Evolutionary conservation across 768 basidiomycete species (phyloP).

Genomic region (Collybiopsis luxurians): DNA sequence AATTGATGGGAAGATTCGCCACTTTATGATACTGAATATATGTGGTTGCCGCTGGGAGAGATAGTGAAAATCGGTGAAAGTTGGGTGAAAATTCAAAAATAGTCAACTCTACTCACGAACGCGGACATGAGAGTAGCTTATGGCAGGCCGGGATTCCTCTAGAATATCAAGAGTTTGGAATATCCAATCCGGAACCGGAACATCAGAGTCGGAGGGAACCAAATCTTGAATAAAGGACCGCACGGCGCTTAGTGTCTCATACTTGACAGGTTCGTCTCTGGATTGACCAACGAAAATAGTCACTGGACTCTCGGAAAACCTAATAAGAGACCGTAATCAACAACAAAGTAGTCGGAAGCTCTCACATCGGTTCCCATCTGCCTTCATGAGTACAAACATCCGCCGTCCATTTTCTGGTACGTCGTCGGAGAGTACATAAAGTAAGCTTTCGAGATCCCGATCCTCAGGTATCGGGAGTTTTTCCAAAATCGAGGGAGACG

Average conservation of each 20-base stretch:
- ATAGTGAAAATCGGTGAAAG: neutral
- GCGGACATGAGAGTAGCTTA: neutral
- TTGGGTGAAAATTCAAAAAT: neutral
- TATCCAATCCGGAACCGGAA: slow-evolving; percentile 15
- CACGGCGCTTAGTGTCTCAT: slow-evolving; percentile 11
- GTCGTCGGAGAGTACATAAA: slow-evolving; percentile 7
- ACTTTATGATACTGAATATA: slow-evolving; percentile 16
- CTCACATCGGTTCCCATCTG: slow-evolving; percentile 2
- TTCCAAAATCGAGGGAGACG: slow-evolving; percentile 8
- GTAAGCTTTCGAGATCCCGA: neutral
- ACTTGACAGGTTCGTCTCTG: slow-evolving; percentile 4
- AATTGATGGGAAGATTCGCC: slow-evolving; percentile 14
- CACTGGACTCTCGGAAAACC: neutral
- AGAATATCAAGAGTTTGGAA: slow-evolving; percentile 13
- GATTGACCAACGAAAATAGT: slow-evolving; percentile 1
- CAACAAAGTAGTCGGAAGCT: too few relatives aligned
- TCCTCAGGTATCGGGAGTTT: slow-evolving; percentile 12
- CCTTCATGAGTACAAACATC: neutral
- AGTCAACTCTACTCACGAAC: slow-evolving; percentile 5
- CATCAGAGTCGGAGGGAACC: neutral
- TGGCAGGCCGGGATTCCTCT: neutral
- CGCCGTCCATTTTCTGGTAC: slow-evolving; percentile 2
- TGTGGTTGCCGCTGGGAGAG: slow-evolving; percentile 9
- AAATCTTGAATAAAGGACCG: slow-evolving; percentile 13
- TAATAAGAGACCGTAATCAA: neutral